These are phyloP conservation scores for Botrytis medusae DNA, from an alignment of 2,329 filamentous ascomycete genomes.

Conservation along the genomic window DNA sequence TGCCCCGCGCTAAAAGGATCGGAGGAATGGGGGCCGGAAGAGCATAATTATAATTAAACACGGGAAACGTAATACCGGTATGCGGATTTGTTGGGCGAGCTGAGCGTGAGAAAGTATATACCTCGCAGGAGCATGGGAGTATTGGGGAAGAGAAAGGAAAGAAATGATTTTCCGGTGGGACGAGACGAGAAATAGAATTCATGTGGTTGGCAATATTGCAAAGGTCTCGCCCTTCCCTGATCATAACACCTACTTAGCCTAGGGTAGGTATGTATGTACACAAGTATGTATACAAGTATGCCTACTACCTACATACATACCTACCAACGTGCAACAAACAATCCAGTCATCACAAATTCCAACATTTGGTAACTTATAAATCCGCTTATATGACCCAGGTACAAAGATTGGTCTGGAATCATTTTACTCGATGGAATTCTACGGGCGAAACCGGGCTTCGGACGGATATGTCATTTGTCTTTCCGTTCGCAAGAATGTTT, in stretches of 20 bases:
- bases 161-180: conserved; percentile 31
- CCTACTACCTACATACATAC: no score
- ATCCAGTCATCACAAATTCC: not conserved
- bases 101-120: not conserved
- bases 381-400: not conserved
- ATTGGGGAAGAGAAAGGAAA: conserved; percentile 21
- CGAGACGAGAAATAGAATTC: not conserved
- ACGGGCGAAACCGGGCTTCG: conserved; percentile 12
- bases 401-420: not conserved
- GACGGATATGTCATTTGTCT: conserved; percentile 15
- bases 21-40: conserved; percentile 25
- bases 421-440: not conserved
- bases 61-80: conserved; percentile 1
- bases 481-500: conserved; percentile 19
- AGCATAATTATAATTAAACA: not conserved
- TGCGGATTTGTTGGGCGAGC: not conserved
- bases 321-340: not conserved
- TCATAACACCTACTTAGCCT: not conserved
- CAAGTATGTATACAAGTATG: no score
- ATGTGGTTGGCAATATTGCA: not conserved
- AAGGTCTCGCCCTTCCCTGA: not conserved
- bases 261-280: no score
- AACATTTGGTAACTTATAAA: not conserved
- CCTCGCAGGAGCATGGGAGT: no score
- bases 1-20: conserved; percentile 29